These are phyloP conservation scores for Carex pumila DNA, from an alignment of 176 grass and related monocot genomes.

Conservation along the genomic window DNA sequence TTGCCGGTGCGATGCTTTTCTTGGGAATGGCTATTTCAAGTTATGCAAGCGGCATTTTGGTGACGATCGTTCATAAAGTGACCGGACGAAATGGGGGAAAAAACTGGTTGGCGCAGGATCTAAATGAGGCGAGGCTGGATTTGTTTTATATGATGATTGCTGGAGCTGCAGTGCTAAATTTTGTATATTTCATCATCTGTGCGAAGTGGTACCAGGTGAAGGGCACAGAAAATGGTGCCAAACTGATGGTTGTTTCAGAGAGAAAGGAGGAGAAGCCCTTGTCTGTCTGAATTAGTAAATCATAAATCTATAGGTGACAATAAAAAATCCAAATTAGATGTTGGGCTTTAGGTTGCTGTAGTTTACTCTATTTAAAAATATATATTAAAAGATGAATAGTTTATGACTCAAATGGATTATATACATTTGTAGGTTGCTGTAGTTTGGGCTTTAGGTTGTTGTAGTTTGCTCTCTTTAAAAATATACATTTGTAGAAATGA, in stretches of 20 bases:
- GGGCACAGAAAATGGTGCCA: background rate
- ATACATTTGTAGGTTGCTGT: background rate
- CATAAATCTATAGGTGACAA: background rate
- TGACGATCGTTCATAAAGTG: constrained; percentile 33
- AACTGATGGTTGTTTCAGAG: background rate
- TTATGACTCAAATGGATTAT: background rate
- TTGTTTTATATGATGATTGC: constrained; percentile 54
- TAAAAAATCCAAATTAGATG: background rate
- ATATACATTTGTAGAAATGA: too few relatives aligned
- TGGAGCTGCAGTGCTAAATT: constrained; percentile 21
- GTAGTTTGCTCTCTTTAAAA: too few relatives aligned
- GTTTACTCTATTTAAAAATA: background rate
- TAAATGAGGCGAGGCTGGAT: constrained; percentile 42
- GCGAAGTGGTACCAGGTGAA: constrained; percentile 66
- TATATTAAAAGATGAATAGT: background rate
- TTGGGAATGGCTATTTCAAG: constrained; percentile 19
- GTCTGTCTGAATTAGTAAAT: constrained; percentile 8
- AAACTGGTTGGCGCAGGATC: constrained; percentile 49
- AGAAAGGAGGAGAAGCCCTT: background rate
- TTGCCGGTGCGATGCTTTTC: constrained; percentile 43
- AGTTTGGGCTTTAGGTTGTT: too few relatives aligned
- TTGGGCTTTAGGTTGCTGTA: background rate
- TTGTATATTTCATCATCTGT: constrained; percentile 45
- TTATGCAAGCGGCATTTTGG: constrained; percentile 38
- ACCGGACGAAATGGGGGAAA: constrained; percentile 23